phyloP scores from a whole-genome alignment of 2,329 filamentous ascomycete species.

The Phaeosphaeriaceae sp. region DNA sequence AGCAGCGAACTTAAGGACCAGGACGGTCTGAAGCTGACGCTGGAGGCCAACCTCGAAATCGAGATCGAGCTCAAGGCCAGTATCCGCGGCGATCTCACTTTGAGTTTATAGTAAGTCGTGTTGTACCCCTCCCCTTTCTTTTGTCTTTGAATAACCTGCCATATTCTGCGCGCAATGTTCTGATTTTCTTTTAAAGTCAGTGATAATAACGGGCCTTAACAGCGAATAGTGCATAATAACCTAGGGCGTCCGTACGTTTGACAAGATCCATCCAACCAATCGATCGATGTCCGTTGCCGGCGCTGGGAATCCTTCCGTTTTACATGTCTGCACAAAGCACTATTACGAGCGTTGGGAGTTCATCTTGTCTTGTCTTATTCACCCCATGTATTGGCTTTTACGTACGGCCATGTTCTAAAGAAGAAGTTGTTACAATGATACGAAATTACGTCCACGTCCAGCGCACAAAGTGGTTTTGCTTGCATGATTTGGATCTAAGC shows the following conservation, averaged over 20 bases:
- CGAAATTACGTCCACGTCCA: slow-evolving; percentile 1
- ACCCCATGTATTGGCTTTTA: slow-evolving; percentile 5
- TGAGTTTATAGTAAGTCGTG: slow-evolving; percentile 74
- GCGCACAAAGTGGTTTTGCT: not conserved
- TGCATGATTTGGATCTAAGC: not conserved
- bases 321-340: slow-evolving; percentile 6
- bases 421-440: slow-evolving; percentile 1
- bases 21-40: slow-evolving; percentile 73
- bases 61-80: slow-evolving; percentile 86
- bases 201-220: slow-evolving; percentile 28
- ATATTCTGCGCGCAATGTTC: slow-evolving; percentile 5
- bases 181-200: slow-evolving; percentile 6
- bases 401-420: not conserved
- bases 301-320: not conserved
- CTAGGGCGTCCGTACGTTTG: slow-evolving; percentile 5
- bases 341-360: slow-evolving; percentile 11
- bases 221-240: slow-evolving; percentile 31
- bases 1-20: slow-evolving; percentile 56
- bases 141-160: slow-evolving; percentile 17
- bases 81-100: slow-evolving; percentile 82
- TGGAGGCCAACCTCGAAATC: slow-evolving; percentile 81
- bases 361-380: slow-evolving; percentile 1
- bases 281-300: slow-evolving; percentile 5
- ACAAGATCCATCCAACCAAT: not conserved
- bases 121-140: not conserved